Evolutionary conservation across 352 stramenopile species (phyloP).

Genomic region (Pythium sukuiense): DNA sequence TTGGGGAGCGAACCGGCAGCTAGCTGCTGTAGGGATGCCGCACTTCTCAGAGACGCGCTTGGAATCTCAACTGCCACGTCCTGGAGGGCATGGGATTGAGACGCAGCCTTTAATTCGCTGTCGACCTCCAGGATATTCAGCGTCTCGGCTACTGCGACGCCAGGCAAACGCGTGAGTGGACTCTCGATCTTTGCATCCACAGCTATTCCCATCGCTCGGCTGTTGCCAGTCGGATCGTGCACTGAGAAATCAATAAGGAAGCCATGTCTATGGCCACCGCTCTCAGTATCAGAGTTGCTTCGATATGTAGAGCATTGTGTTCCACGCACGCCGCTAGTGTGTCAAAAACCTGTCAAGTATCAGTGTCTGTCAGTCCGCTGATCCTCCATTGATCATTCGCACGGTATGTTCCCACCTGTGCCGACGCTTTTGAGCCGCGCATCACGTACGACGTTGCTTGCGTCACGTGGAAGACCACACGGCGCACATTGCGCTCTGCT

Average conservation of each 20-base stretch:
- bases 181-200: background rate
- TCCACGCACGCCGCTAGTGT: background rate
- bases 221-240: background rate
- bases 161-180: too few species aligned
- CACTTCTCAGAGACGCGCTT: background rate
- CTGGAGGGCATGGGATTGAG: background rate
- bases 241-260: constrained; percentile 8
- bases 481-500: constrained; percentile 45
- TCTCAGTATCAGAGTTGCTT: background rate
- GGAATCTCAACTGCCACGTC: background rate
- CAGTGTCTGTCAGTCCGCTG: background rate
- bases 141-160: background rate
- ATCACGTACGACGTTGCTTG: constrained; percentile 10
- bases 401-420: constrained; percentile 19
- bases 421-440: constrained; percentile 7
- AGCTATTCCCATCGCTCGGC: background rate
- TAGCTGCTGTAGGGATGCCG: background rate
- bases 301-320: background rate
- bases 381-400: too few species aligned
- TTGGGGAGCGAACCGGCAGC: background rate
- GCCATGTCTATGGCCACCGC: background rate
- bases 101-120: background rate
- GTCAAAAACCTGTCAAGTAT: background rate
- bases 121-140: background rate
- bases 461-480: constrained; percentile 48